Base-by-base conservation (phyloP, 306 rosid genomes). In the Cucurbita argyrosperma region DNA sequence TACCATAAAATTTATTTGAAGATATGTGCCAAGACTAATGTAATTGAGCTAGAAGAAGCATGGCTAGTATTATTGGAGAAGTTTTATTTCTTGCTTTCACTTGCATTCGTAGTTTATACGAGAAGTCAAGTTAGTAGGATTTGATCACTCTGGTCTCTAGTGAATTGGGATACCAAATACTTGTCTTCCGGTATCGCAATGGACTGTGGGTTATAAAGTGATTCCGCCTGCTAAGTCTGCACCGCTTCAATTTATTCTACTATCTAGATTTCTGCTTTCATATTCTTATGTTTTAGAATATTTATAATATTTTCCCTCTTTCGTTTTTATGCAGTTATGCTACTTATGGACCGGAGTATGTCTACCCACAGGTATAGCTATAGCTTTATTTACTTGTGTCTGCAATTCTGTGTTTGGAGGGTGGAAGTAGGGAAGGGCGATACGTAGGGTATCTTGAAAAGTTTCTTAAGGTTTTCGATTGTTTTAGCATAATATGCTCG, bases 301-400 rank as follows among this genome's bases (percentile, higher is more conserved):
- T n/a, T 52, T 72, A 38, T 38, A 38, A 19, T 69, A 4, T 49
- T 49, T 72, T 38, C 51, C 39, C 39, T 53, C 19, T 39, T 72
- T 72, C 12, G 0, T 54, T 54, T 52, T 69, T 71, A 59, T 85
- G 88, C 88, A 93, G 98, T 86, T 93, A 90, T 87, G 81, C 93
- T 65, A 35, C 96, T 46, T 89, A 90, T 79, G 98, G 97, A 76
- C 94, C 92, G n/a, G 98, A 93, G 52, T 90, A 83, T 76, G 47
- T 77, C 77, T 90, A 87, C 76, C 87, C 86, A 53, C 98, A 93
- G 97, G 98, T 93, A 51, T 75, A 12, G n/a, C 35, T 26, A 10
- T 75, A n/a, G 23, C 30, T 52, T 43, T 70, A 40, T 59, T 76
- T 59, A 59, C 65, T 68, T 75, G 30, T 18, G 71, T 52, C 59